Percentiles rank a stretch among this genome's conserved stretches.
Conservation (phyloP, 148 eudicot species). For the Arctostaphylos glauca region DNA sequence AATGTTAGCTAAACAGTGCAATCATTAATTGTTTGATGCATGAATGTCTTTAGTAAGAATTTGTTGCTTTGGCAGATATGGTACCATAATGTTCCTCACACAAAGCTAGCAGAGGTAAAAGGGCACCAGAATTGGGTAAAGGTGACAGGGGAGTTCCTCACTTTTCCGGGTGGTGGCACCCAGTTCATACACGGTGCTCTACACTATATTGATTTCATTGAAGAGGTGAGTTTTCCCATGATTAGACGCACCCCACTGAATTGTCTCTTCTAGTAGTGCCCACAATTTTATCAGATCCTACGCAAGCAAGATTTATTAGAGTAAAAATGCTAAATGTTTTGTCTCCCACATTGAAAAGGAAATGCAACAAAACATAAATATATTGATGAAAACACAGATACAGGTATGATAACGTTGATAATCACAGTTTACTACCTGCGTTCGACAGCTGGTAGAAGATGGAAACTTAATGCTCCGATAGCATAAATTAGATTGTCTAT, state of each 20-base stretch:
- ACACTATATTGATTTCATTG: slow-evolving; percentile 57
- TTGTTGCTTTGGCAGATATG: slow-evolving; percentile 44
- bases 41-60: neutral
- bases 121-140: slow-evolving; percentile 81
- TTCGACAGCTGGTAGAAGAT: neutral
- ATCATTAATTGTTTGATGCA: neutral
- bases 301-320: neutral
- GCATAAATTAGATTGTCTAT: neutral
- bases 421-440: neutral
- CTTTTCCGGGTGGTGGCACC: slow-evolving; percentile 74
- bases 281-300: slow-evolving; percentile 6
- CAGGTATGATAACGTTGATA: neutral
- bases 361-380: neutral
- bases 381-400: neutral
- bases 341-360: neutral
- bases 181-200: slow-evolving; percentile 64
- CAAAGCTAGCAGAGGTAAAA: slow-evolving; percentile 58
- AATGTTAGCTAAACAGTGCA: neutral
- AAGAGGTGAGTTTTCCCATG: slow-evolving; percentile 33
- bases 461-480: neutral
- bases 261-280: slow-evolving; percentile 5
- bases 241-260: neutral
- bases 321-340: neutral
- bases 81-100: slow-evolving; percentile 65
- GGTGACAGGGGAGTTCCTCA: slow-evolving; percentile 54